Percentiles rank a stretch among this genome's conserved stretches.
Conservation (phyloP, 257 asterid genomes). For the Gentiana dahurica region DNA sequence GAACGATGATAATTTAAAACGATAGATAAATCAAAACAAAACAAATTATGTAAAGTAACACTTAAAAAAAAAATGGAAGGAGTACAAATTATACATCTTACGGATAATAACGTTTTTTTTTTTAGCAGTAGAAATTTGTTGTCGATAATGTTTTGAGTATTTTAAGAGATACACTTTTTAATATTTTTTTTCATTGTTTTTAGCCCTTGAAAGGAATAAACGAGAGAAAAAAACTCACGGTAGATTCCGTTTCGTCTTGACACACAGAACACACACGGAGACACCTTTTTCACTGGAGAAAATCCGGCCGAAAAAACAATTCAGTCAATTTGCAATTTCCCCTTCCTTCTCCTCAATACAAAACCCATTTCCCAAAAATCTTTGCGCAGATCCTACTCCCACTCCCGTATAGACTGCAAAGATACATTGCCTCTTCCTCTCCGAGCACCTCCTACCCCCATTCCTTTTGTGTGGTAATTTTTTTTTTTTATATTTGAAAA, state of each 20-base stretch:
- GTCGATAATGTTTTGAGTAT: neutral
- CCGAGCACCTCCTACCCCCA: neutral
- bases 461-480: neutral
- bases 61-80: too few species aligned
- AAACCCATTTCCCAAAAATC: constrained; percentile 15
- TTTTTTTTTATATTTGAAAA: constrained; percentile 8
- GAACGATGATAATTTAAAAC: too few species aligned
- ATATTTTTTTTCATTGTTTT: constrained; percentile 6
- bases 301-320: constrained; percentile 3
- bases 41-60: too few species aligned
- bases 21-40: too few species aligned
- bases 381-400: constrained; percentile 20
- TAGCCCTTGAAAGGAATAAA: too few species aligned
- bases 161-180: neutral
- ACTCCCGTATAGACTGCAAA: neutral
- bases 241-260: constrained; percentile 11
- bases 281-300: constrained; percentile 2
- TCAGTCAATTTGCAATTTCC: constrained; percentile 1
- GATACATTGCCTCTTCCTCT: neutral
- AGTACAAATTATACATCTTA: too few species aligned
- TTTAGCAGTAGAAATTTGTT: too few species aligned
- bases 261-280: constrained; percentile 1
- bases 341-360: neutral
- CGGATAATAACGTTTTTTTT: too few species aligned
- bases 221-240: constrained; percentile 15